A percentile compares a stretch with the other conserved stretches of the same genome.
Conservation (phyloP, 2,329 filamentous ascomycete species). For the Arthrinium puccinioides region DNA sequence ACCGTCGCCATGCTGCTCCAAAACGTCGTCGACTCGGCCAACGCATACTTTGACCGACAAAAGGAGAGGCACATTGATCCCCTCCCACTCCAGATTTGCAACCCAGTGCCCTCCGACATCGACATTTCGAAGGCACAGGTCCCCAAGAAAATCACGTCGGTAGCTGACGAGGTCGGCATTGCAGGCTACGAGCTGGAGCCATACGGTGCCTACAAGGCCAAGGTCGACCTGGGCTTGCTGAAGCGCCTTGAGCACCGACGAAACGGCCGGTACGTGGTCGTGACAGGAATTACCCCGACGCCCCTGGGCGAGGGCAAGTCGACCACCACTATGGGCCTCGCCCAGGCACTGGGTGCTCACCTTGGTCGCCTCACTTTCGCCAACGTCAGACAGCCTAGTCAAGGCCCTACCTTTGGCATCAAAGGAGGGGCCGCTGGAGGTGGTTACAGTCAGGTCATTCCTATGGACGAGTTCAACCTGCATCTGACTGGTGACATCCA, state of each 20-base stretch:
- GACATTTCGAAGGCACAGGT: conserved; percentile 81
- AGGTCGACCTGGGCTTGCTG: conserved; percentile 77
- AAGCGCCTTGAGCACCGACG: conserved; percentile 79
- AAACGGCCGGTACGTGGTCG: conserved; percentile 85
- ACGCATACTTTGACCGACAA: conserved; percentile 72
- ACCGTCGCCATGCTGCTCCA: conserved; percentile 97
- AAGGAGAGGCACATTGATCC: conserved; percentile 74
- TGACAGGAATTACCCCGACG: conserved; percentile 94
- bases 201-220: conserved; percentile 92
- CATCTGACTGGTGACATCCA: conserved; percentile 97
- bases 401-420: conserved; percentile 97
- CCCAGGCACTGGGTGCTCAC: conserved; percentile 86
- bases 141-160: conserved; percentile 81
- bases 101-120: conserved; percentile 91
- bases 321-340: conserved; percentile 92
- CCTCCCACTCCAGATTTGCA: conserved; percentile 71
- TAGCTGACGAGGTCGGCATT: conserved; percentile 85
- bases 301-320: conserved; percentile 97
- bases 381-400: conserved; percentile 93
- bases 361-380: conserved; percentile 84
- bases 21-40: conserved; percentile 86
- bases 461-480: conserved; percentile 99
- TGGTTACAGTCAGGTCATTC: conserved; percentile 97
- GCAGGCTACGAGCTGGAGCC: conserved; percentile 84
- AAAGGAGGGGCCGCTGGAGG: conserved; percentile 96